phyloP scores from a whole-genome alignment of 2,329 filamentous ascomycete genomes.

The Diplodia corticola region DNA sequence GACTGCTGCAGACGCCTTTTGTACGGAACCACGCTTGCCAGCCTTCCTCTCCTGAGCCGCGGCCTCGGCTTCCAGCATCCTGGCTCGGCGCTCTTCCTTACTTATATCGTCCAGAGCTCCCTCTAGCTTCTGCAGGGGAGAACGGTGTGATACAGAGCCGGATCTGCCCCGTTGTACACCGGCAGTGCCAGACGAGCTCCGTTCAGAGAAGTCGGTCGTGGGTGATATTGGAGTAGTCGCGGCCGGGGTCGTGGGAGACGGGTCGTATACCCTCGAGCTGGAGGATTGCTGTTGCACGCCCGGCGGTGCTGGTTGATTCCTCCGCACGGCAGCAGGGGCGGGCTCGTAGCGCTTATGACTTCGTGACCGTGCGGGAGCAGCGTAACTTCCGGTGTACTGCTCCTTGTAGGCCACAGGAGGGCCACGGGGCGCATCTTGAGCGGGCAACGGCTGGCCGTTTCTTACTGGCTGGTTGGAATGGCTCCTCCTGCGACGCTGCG shows the following conservation, averaged over 20 bases:
- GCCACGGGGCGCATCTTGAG: conserved; percentile 11
- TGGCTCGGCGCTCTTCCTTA: conserved; percentile 90
- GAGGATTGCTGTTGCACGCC: background rate
- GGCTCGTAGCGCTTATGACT: conserved; percentile 22
- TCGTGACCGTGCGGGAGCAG: conserved; percentile 16
- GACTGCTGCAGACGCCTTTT: background rate
- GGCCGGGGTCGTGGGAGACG: background rate
- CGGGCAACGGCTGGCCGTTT: conserved; percentile 6
- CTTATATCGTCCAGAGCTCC: conserved; percentile 87
- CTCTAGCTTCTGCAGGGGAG: conserved; percentile 91
- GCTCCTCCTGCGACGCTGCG: conserved; percentile 12
- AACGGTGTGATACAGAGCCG: conserved; percentile 74
- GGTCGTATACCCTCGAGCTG: background rate
- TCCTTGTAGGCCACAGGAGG: conserved; percentile 23
- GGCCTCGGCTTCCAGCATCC: conserved; percentile 79
- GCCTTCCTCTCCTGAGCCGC: conserved; percentile 63
- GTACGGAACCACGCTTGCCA: conserved; percentile 24
- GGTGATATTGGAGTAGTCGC: conserved; percentile 1
- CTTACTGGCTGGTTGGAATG: background rate
- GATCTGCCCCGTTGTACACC: conserved; percentile 29
- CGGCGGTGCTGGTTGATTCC: background rate
- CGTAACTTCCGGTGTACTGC: conserved; percentile 20
- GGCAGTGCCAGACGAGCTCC: conserved; percentile 29
- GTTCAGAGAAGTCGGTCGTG: conserved; percentile 20
- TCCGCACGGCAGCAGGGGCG: conserved; percentile 1